These are phyloP conservation scores for Acanthamoeba castellanii DNA, from an alignment of 208 protist species.

Conservation along the genomic window DNA sequence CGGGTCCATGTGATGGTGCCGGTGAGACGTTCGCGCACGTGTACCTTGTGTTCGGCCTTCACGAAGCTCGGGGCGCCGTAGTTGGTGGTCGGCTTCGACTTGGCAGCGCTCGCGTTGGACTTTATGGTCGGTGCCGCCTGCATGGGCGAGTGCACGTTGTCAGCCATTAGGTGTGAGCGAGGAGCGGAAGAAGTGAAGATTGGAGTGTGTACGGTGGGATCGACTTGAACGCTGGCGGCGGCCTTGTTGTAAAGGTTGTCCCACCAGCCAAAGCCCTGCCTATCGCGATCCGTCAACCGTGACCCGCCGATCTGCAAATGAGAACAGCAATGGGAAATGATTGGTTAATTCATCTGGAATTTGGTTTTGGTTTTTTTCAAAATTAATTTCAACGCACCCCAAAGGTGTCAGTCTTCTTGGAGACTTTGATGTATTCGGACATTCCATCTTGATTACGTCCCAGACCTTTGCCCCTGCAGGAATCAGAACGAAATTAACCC, in stretches of 20 bases:
- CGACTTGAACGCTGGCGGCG: conserved; percentile 32
- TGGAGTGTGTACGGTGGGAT: background rate
- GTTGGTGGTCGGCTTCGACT: background rate
- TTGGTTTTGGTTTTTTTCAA: too few species aligned
- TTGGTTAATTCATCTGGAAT: background rate
- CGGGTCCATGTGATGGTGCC: too few species aligned
- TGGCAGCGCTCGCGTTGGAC: background rate
- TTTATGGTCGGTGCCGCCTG: background rate
- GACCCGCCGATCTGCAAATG: background rate
- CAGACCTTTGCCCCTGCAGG: conserved; percentile 1
- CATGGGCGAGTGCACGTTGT: background rate
- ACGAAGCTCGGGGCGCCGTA: conserved; percentile 33
- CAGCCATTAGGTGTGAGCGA: background rate
- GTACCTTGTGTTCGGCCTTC: conserved; percentile 17
- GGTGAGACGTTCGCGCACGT: too few species aligned
- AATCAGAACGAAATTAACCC: background rate
- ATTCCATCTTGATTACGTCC: background rate
- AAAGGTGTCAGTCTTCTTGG: background rate
- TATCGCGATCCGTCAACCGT: background rate
- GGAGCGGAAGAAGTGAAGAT: background rate
- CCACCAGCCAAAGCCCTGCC: conserved; percentile 6
- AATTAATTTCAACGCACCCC: background rate
- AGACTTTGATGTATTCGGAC: conserved; percentile 37
- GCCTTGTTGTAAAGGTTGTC: conserved; percentile 58
- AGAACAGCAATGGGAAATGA: background rate